These are phyloP conservation scores for Cladosporium velox DNA, from an alignment of 2,329 filamentous ascomycete genomes.

Conservation along the genomic window DNA sequence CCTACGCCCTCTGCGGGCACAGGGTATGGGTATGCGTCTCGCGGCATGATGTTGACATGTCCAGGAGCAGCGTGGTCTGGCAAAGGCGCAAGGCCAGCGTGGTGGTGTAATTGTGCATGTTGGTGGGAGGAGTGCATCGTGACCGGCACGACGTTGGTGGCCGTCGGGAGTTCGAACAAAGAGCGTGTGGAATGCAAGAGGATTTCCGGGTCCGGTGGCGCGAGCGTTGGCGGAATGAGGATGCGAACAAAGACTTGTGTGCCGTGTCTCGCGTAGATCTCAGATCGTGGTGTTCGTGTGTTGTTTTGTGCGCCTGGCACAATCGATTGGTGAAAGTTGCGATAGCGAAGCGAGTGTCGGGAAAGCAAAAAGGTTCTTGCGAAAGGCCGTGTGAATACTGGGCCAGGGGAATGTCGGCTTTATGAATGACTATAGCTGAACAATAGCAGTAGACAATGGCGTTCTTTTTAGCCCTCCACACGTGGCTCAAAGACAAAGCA, in stretches of 20 bases:
- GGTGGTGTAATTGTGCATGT: conserved; percentile 15
- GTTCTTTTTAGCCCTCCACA: background rate
- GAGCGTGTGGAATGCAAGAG: conserved; percentile 16
- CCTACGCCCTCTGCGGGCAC: conserved; percentile 23
- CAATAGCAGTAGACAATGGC: conserved; percentile 16
- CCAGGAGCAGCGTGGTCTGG: background rate
- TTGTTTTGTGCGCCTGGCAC: conserved; percentile 16
- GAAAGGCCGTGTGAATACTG: background rate
- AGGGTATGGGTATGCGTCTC: conserved; percentile 8
- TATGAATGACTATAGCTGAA: background rate
- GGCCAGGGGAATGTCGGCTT: background rate
- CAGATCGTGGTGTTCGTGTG: background rate
- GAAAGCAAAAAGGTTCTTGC: background rate
- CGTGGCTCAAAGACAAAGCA: conserved; percentile 15
- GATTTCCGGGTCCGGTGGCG: conserved; percentile 12
- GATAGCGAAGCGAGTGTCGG: background rate
- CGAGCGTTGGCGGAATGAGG: conserved; percentile 1
- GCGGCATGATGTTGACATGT: conserved; percentile 10
- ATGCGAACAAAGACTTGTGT: conserved; percentile 10
- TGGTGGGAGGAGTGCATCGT: conserved; percentile 11
- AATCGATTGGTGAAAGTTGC: background rate
- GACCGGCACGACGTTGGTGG: conserved; percentile 14
- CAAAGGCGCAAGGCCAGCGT: conserved; percentile 13
- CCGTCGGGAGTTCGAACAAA: conserved; percentile 10
- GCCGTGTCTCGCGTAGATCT: background rate